A percentile compares a stretch with the other conserved stretches of the same genome.
phyloP scores from a whole-genome alignment of 2,329 filamentous ascomycete genomes.

The Exophiala sp. region DNA sequence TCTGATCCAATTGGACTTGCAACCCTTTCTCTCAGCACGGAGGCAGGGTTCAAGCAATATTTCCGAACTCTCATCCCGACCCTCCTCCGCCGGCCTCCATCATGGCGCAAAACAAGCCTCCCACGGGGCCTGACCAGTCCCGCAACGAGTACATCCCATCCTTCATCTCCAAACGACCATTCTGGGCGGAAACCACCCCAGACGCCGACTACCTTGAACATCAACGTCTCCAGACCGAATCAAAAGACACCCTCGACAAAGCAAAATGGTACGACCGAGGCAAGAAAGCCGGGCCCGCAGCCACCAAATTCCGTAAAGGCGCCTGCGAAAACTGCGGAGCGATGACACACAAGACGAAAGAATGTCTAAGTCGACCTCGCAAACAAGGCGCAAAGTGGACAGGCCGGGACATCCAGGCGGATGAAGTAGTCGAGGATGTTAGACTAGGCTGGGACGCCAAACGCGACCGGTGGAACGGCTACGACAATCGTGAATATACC shows the following conservation, averaged over 20 bases:
- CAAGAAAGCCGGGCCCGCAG: slow-evolving; percentile 76
- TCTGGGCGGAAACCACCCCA: slow-evolving; percentile 80
- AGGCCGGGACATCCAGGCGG: slow-evolving; percentile 87
- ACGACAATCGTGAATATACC: slow-evolving; percentile 81
- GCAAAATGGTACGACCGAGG: slow-evolving; percentile 93
- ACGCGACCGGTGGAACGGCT: slow-evolving; percentile 97
- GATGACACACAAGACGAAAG: slow-evolving; percentile 93
- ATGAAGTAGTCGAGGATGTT: slow-evolving; percentile 81
- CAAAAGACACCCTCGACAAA: slow-evolving; percentile 47
- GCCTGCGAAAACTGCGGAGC: slow-evolving; percentile 98
- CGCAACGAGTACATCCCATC: slow-evolving; percentile 98
- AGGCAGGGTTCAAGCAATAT: too few species aligned
- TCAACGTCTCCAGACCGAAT: slow-evolving; percentile 68
- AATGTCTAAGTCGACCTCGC: slow-evolving; percentile 83
- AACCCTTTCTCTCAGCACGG: too few species aligned
- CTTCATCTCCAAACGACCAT: slow-evolving; percentile 97
- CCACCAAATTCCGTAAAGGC: slow-evolving; percentile 96
- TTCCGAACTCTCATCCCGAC: too few species aligned
- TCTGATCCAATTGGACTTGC: too few species aligned
- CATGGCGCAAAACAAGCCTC: slow-evolving; percentile 21
- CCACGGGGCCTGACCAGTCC: slow-evolving; percentile 17
- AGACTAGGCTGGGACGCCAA: slow-evolving; percentile 95
- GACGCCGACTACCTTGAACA: slow-evolving; percentile 90
- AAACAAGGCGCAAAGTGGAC: slow-evolving; percentile 90
- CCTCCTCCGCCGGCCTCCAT: neutral